Evolutionary conservation across 371 early-diverging fungal genomes (phyloP).

Genomic region (Mucor ambiguus): DNA sequence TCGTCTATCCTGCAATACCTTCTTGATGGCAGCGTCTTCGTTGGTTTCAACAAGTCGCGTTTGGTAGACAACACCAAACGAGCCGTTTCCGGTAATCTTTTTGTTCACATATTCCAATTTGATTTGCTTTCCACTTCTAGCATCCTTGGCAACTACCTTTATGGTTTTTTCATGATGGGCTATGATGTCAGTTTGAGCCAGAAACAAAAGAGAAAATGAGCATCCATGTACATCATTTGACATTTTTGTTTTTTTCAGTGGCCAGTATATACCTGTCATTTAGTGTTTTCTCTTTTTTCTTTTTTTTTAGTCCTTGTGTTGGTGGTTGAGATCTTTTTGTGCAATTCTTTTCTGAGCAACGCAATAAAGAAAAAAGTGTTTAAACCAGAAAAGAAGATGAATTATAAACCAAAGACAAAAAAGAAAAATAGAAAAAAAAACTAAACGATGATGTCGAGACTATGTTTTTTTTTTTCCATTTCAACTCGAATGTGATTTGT

Average conservation of each 20-base stretch:
- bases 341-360: not conserved
- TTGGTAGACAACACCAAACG: conserved; percentile 97
- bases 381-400: not conserved
- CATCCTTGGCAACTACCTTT: conserved; percentile 74
- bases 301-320: not conserved
- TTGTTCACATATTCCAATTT: conserved; percentile 88
- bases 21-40: conserved; percentile 93
- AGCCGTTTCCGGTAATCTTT: conserved; percentile 94
- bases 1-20: conserved; percentile 94
- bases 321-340: not conserved
- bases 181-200: not conserved
- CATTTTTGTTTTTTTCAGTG: not conserved
- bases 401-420: not conserved
- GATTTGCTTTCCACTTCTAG: conserved; percentile 79
- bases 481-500: not conserved
- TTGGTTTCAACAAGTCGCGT: conserved; percentile 82
- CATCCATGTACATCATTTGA: not conserved
- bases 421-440: not conserved
- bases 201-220: not conserved
- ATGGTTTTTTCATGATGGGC: conserved; percentile 26
- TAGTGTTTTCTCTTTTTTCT: not conserved
- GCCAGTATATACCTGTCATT: not conserved
- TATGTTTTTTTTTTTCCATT: not conserved
- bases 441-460: not conserved
- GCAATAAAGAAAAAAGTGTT: not conserved